These are phyloP conservation scores for Stylosanthes scabra DNA, from an alignment of 331 rosid species.

Conservation along the genomic window DNA sequence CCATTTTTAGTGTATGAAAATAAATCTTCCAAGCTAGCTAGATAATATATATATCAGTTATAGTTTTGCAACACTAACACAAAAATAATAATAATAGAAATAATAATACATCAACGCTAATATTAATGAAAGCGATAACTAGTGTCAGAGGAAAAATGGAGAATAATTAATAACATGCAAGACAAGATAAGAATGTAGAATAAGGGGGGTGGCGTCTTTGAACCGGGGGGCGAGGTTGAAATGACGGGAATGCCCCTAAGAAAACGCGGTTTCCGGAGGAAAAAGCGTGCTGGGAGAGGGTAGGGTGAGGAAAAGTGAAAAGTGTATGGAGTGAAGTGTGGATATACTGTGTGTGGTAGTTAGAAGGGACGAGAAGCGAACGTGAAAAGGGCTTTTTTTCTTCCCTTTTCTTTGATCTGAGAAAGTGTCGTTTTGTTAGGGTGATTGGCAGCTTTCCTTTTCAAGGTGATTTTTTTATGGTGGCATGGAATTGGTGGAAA, in stretches of 20 bases:
- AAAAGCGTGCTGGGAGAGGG: neutral
- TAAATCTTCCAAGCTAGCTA: neutral
- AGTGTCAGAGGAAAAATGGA: neutral
- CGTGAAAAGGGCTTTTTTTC: constrained; percentile 34
- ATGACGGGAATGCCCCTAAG: constrained; percentile 35
- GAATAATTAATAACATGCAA: neutral
- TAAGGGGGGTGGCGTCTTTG: neutral
- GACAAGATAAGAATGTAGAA: neutral
- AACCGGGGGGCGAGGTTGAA: neutral
- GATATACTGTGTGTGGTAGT: neutral
- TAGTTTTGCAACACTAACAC: too few relatives aligned
- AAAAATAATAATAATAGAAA: too few relatives aligned
- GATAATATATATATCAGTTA: too few relatives aligned
- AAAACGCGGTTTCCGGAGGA: constrained; percentile 55
- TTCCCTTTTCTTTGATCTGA: too few relatives aligned
- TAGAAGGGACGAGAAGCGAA: constrained; percentile 21
- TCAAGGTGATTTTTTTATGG: neutral
- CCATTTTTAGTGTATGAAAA: neutral
- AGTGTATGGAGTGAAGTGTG: neutral
- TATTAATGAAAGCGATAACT: neutral
- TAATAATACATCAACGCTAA: neutral
- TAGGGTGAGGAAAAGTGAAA: neutral
- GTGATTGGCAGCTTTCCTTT: constrained; percentile 34
- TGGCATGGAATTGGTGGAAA: neutral
- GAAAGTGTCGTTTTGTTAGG: neutral